Evolutionary conservation across 2,329 filamentous ascomycete genomes (phyloP), one percentile per base, ranked within the genome.

Genomic region (Dothistroma septosporum): DNA sequence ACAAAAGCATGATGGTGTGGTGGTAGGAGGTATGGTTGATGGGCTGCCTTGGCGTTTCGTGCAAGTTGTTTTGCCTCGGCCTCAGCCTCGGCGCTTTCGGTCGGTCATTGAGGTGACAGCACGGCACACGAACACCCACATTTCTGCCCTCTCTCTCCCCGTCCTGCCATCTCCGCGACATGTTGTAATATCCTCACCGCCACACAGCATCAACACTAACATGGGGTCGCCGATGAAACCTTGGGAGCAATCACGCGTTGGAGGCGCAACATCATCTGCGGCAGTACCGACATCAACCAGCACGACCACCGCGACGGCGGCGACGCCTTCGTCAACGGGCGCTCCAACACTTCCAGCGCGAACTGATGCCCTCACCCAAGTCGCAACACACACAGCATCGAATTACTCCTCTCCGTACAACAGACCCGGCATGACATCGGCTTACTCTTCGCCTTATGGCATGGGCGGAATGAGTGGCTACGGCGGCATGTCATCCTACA

Each of bases 341-440:
- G 78, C 82, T 22, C 93, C 93, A 31, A 83, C 87, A 22, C 78
- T 97, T 22, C 94, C 94, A 52, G 87, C 91, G 59, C 85, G 91
- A 65, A 92, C 94, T 8, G 86, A 88, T 57, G 86, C 90, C 11
- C 85, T 97, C 63, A 85, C 86, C 66, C 83, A 89, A 2, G 82
- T 92, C 35, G 90, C 95, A 50, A 96, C 94, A 75, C 90, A 90
- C 73, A 97, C 92, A 71, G 91, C 92, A 48, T 87, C 91, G 6
- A 88, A 87, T 62, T 96, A 96, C 75, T 72, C 81, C n/a, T 82
- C 79, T 14, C 78, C 82, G 61, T 76, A 74, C 53, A 76, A 75
- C 59, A 67, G 75, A 50, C 65, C 75, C 2, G 50, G 50, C 31
- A 53, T 53, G 50, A 9, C 50, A n/a, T 72, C 71, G 16, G 72